phyloP scores from a whole-genome alignment of 2,329 filamentous ascomycete species.

The Exophiala dermatitidis region DNA sequence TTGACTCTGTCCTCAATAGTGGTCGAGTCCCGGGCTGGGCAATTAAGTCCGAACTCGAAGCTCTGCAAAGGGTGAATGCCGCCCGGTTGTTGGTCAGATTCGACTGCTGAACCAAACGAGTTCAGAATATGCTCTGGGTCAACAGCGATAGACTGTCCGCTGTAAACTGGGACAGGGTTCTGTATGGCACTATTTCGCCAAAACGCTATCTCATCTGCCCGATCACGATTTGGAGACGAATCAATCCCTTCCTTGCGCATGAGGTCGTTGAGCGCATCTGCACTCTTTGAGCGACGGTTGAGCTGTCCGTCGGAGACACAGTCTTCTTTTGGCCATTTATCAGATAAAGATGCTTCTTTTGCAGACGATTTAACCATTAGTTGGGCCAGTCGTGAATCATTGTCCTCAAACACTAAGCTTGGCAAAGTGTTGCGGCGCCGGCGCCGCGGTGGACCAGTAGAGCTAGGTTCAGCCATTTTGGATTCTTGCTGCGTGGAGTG shows the following conservation, averaged over 20 bases:
- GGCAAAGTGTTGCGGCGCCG: conserved; percentile 39
- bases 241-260: conserved; percentile 30
- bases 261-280: conserved; percentile 35
- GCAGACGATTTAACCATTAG: conserved; percentile 4
- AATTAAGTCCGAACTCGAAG: conserved; percentile 29
- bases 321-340: conserved; percentile 12
- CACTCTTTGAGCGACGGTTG: conserved; percentile 42
- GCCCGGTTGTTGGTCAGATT: conserved; percentile 9
- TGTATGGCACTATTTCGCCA: conserved; percentile 33
- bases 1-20: conserved; percentile 43
- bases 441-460: conserved; percentile 13
- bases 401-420: conserved; percentile 39
- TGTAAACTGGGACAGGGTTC: conserved; percentile 24
- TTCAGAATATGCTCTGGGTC: conserved; percentile 12
- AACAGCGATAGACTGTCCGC: conserved; percentile 18
- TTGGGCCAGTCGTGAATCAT: conserved; percentile 27
- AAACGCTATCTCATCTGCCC: conserved; percentile 36
- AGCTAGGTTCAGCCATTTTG: conserved; percentile 4
- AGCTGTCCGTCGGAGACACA: conserved; percentile 22
- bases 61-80: conserved; percentile 17
- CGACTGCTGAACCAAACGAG: conserved; percentile 3
- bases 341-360: background rate
- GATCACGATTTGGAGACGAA: conserved; percentile 35
- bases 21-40: conserved; percentile 31
- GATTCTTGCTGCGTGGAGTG: conserved; percentile 15